Base-by-base conservation (phyloP, 139 green algal species). In the Chlamydomonas urium region DNA sequence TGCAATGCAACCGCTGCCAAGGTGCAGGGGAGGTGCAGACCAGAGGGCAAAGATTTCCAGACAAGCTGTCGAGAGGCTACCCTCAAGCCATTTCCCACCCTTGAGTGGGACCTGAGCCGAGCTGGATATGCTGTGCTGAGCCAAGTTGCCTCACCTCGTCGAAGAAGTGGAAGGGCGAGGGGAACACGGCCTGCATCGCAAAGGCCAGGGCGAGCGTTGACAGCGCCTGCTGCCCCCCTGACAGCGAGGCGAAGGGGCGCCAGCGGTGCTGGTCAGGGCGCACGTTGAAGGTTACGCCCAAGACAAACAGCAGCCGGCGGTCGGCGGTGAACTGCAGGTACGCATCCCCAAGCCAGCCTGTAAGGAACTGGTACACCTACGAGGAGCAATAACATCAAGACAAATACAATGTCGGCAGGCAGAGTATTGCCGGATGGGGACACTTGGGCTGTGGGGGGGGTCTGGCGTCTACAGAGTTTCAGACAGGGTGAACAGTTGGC, bases 131-230 rank as follows among this genome's bases (percentile, higher is more conserved):
- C n/a, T n/a, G n/a, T n/a, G n/a, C n/a, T n/a, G n/a, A n/a, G n/a
- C n/a, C n/a, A n/a, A n/a, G n/a, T 63, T 5, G 36, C 47, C n/a
- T 53, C 21, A 93, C 81, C 47, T 96, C 91, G 63, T 96, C 91
- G 70, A 96, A 96, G 50, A 96, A 93, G 76, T 92, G 93, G 62
- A 96, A 94, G 4, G 91, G 89, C 0, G 86, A 92, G 1, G 91
- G 90, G 28, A 87, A 84, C 42, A 81, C 76, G 0, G 85, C 85
- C 78, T 94, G 88, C 57, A 81, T 61, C 10, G 89, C 88, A 66
- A 94, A 89, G 73, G 77, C 88, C 4, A 96, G 85, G 3, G 91
- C 83, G 58, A 96, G 79, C 4, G 77, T 84, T 2, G 86, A 85
- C 65, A 96, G 77, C 10, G 89, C 86, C 76, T 96, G 89, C 81